These are phyloP conservation scores for Alternaria sp. DNA, from an alignment of 2,329 filamentous ascomycete species.

Conservation along the genomic window DNA sequence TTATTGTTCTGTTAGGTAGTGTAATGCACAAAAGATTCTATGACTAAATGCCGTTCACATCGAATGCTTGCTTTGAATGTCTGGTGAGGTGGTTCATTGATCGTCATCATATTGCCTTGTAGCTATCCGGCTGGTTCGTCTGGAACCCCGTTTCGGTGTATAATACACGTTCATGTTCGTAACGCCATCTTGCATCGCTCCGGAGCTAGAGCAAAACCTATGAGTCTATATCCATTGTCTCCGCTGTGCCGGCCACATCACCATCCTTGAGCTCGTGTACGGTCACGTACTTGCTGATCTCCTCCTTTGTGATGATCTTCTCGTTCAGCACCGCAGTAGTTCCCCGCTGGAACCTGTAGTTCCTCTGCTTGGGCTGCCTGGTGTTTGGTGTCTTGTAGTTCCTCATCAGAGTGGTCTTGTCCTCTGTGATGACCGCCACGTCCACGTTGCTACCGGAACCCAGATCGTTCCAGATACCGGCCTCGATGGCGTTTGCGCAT, in stretches of 20 bases:
- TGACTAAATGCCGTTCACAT: neutral
- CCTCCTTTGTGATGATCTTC: conserved; percentile 92
- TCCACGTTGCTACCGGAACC: conserved; percentile 98
- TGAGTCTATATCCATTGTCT: conserved; percentile 70
- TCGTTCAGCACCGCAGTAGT: conserved; percentile 97
- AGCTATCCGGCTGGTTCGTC: conserved; percentile 15
- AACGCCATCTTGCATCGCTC: conserved; percentile 19
- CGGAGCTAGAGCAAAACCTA: conserved; percentile 21
- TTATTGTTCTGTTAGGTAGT: neutral
- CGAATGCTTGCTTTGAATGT: neutral
- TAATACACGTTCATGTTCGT: conserved; percentile 31
- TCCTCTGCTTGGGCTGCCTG: conserved; percentile 87
- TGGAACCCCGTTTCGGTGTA: conserved; percentile 12
- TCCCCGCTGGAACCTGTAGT: conserved; percentile 87
- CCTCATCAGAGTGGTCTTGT: conserved; percentile 91
- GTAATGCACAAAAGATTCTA: neutral
- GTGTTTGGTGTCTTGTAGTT: conserved; percentile 95
- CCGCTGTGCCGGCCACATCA: conserved; percentile 64
- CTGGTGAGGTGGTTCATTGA: neutral
- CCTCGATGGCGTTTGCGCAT: conserved; percentile 84
- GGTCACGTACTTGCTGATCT: conserved; percentile 92
- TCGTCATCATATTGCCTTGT: conserved; percentile 25
- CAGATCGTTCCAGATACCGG: conserved; percentile 98
- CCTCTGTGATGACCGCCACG: conserved; percentile 90
- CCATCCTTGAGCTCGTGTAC: conserved; percentile 82